phyloP scores from a whole-genome alignment of 1,284 basidiomycete species.

The Leccinum solheimii region DNA sequence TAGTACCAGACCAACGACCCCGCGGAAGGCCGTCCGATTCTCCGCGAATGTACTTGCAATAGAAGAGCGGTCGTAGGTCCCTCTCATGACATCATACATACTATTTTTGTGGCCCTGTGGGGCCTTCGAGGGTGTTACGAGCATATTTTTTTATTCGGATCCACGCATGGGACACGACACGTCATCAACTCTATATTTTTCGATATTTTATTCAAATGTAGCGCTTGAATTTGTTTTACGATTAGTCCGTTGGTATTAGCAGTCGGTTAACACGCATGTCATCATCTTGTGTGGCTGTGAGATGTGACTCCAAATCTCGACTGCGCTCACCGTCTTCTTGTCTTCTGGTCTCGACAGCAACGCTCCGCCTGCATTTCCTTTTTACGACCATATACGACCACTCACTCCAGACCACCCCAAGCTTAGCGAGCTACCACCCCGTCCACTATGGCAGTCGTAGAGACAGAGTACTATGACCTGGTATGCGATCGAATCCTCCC shows the following conservation, averaged over 20 bases:
- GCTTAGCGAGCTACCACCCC: not conserved
- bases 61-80: slow-evolving; percentile 21
- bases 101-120: not conserved
- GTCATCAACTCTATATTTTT: slow-evolving; percentile 25
- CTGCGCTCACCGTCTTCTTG: not conserved
- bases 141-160: slow-evolving; percentile 31
- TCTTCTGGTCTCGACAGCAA: slow-evolving; percentile 9
- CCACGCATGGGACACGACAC: slow-evolving; percentile 19
- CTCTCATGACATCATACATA: slow-evolving; percentile 1
- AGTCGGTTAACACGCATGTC: slow-evolving; percentile 14
- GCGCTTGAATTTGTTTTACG: slow-evolving; percentile 11
- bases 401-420: slow-evolving; percentile 3
- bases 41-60: slow-evolving; percentile 40
- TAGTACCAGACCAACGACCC: slow-evolving; percentile 36
- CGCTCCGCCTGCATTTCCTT: not conserved
- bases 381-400: slow-evolving; percentile 1
- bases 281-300: slow-evolving; percentile 30
- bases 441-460: slow-evolving; percentile 54
- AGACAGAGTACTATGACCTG: slow-evolving; percentile 68
- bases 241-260: not conserved
- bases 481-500: slow-evolving; percentile 36
- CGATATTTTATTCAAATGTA: slow-evolving; percentile 34
- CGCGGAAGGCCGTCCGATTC: slow-evolving; percentile 62
- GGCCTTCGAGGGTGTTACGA: slow-evolving; percentile 3
- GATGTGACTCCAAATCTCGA: slow-evolving; percentile 1